Conservation (phyloP, 2,329 filamentous ascomycete species). For the Podosphaera xanthii region DNA sequence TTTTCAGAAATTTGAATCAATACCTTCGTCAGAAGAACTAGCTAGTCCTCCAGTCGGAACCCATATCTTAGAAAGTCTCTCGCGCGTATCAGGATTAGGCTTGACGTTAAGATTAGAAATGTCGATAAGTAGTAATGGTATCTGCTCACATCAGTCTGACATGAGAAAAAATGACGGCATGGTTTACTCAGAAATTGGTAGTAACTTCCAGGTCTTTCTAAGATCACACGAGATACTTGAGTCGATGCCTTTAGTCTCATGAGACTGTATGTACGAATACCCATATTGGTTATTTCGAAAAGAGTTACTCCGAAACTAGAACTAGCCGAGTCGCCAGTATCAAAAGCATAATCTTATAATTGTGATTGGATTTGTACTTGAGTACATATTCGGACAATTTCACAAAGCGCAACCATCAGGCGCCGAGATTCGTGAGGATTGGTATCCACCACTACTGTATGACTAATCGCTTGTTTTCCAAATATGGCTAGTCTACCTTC, state of each 20-base stretch:
- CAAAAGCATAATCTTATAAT: not conserved
- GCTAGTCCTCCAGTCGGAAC: conserved; percentile 50
- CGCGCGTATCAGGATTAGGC: conserved; percentile 26
- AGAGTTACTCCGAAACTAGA: not conserved
- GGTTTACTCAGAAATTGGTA: not conserved
- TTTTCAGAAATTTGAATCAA: not conserved
- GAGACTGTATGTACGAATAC: not conserved
- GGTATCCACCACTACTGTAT: too few species aligned
- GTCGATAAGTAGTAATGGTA: not conserved
- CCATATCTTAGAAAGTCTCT: conserved; percentile 55
- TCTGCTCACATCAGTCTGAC: not conserved
- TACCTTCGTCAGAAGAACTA: conserved; percentile 31
- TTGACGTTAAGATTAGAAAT: not conserved
- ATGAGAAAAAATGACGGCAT: not conserved
- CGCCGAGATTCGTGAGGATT: too few species aligned
- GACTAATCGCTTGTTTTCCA: too few species aligned
- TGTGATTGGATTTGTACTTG: too few species aligned
- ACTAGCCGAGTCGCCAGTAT: not conserved
- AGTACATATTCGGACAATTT: too few species aligned
- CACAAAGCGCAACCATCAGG: too few species aligned
- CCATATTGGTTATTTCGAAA: not conserved
- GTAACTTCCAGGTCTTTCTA: not conserved
- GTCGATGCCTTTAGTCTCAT: not conserved
- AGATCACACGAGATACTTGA: too few species aligned
- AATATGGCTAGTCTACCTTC: too few species aligned